Base-by-base conservation (phyloP, 2,329 filamentous ascomycete species). In the Huntiella abstrusa region DNA sequence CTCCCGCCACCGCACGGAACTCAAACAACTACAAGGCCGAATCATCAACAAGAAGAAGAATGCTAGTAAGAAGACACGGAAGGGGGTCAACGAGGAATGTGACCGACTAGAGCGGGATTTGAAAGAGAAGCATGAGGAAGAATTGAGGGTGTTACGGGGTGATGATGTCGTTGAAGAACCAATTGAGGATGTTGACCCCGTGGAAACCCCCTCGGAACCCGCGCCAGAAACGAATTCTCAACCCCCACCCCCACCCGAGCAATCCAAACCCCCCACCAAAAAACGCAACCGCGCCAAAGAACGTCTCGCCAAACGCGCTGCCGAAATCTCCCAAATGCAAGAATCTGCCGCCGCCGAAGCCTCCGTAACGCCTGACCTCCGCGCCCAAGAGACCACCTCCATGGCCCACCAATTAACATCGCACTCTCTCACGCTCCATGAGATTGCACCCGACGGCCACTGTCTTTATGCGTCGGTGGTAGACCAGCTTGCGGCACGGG, bases 41-140 rank as follows among this genome's bases (percentile, higher is more conserved):
- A 77, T 92, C 57, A 95, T 84, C 4, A 86, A 81, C 64, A 96
- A 95, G 71, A 98, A 95, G 70, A 96, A 95, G 68, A 80, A 83
- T 54, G 87, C 91, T 12, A 92, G 81, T 41, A 98, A 96, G 64
- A 85, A 77, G 75, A 87, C 71, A 54, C 75, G 66, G 56, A 84
- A 80, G 59, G 77, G 79, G 22, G 68, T 88, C 56, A 84, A 81
- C 36, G 70, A 80, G 45, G 83, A 88, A 58, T 85, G 83, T 53
- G 79, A 80, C 50, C 68, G 73, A 45, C 66, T 85, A 52, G 82
- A 88, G 59, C 66, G 72, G 5, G 63, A 73, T 47, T 58, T 83
- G 37, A 75, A 73, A 51, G 78, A 82, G 55, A 68, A 70, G 53
- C 83, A 91, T 47, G 70, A 68, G 8, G 65, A 64, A 4, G 80